A percentile compares a stretch with the other conserved stretches of the same genome.
Evolutionary conservation across 108 stramenopile species (phyloP).

Genomic region (Schizochytrium sp.): DNA sequence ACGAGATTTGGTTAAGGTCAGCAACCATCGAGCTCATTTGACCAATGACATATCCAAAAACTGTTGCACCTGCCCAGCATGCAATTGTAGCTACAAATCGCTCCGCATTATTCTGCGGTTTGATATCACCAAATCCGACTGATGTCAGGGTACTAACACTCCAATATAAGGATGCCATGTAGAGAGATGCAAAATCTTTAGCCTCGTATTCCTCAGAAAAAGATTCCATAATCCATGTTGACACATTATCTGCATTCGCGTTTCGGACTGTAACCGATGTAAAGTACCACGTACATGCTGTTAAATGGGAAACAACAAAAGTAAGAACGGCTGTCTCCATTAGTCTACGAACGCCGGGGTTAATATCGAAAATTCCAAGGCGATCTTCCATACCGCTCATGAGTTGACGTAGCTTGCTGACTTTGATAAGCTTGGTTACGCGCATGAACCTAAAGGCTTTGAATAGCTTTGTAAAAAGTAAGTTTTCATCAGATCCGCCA

Average conservation of each 20-base stretch:
- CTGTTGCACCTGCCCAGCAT: constrained; percentile 54
- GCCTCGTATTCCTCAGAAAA: background rate
- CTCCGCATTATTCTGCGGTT: constrained; percentile 29
- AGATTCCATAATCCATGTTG: background rate
- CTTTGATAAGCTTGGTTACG: constrained; percentile 43
- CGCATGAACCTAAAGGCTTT: constrained; percentile 49
- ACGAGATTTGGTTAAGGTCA: constrained; percentile 30
- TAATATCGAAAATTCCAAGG: background rate
- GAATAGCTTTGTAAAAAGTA: constrained; percentile 19
- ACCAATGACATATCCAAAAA: constrained; percentile 55
- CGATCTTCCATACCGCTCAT: constrained; percentile 17
- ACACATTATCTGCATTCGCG: background rate
- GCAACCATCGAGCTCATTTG: constrained; percentile 60
- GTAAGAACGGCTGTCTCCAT: background rate
- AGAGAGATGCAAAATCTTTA: constrained; percentile 3
- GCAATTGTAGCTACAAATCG: constrained; percentile 32
- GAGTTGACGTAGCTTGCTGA: background rate
- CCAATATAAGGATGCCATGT: constrained; percentile 46
- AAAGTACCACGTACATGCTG: constrained; percentile 45
- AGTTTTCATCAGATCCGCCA: background rate
- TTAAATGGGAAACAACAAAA: constrained; percentile 19
- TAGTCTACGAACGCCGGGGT: constrained; percentile 26
- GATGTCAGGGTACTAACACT: constrained; percentile 52
- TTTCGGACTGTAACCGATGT: background rate
- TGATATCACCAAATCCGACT: constrained; percentile 42